Conservation (phyloP, 768 basidiomycete genomes). For the Suillus ampliporus region DNA sequence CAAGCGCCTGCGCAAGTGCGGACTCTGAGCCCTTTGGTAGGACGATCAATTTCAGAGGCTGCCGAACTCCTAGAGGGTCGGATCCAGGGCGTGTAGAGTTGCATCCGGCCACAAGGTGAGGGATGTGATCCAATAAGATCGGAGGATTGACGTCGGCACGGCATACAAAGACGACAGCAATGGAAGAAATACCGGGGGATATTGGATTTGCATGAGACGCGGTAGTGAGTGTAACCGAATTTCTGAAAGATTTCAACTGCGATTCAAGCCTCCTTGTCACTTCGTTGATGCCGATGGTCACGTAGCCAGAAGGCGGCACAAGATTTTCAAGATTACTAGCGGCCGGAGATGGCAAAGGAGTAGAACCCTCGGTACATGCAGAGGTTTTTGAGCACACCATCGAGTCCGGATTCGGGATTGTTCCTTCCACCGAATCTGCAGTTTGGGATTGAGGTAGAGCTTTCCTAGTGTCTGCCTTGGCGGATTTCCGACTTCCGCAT, state of each 20-base stretch:
- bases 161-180: constrained; percentile 67
- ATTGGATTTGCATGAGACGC: neutral
- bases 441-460: neutral
- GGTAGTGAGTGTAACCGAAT: constrained; percentile 9
- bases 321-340: neutral
- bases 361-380: neutral
- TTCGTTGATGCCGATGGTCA: constrained; percentile 70
- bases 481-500: neutral
- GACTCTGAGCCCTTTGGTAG: constrained; percentile 73
- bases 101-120: constrained; percentile 75
- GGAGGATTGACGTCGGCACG: constrained; percentile 77
- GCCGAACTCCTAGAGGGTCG: constrained; percentile 22
- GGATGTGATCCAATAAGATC: constrained; percentile 74
- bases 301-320: constrained; percentile 42
- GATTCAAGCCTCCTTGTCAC: constrained; percentile 73
- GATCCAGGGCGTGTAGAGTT: constrained; percentile 51
- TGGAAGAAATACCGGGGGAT: constrained; percentile 14
- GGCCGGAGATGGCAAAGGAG: neutral
- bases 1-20: constrained; percentile 62
- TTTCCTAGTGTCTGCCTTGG: neutral
- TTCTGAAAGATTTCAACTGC: constrained; percentile 41
- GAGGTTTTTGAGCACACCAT: neutral
- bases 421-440: neutral
- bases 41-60: constrained; percentile 60
- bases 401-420: neutral